These are phyloP conservation scores for Solanum piurae DNA, from an alignment of 257 asterid genomes.

Conservation along the genomic window DNA sequence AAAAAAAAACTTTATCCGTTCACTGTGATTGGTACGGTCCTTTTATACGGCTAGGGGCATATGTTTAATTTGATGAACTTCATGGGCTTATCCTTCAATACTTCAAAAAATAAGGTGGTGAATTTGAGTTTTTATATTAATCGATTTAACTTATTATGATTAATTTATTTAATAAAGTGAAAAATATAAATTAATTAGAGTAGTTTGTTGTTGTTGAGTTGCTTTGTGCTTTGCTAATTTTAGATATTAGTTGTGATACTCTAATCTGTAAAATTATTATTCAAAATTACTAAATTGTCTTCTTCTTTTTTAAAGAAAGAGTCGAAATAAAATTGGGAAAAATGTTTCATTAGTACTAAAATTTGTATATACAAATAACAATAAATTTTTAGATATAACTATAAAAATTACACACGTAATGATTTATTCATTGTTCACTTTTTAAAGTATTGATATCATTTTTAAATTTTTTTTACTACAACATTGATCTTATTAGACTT, in stretches of 20 bases:
- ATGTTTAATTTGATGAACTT: neutral
- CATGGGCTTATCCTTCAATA: neutral
- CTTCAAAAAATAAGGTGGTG: neutral
- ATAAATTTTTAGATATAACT: neutral
- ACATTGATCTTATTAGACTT: neutral
- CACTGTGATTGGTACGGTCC: neutral
- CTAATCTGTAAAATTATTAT: too few species aligned
- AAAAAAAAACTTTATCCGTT: neutral
- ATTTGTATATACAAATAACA: neutral
- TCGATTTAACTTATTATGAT: neutral
- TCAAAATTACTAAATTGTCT: too few species aligned
- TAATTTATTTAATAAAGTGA: neutral
- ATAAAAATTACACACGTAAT: neutral
- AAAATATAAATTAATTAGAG: neutral
- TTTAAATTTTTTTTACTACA: neutral
- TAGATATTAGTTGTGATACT: neutral
- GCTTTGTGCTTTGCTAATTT: neutral
- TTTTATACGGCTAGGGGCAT: neutral
- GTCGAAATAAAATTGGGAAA: too few species aligned
- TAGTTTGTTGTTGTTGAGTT: neutral
- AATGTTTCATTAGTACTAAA: too few species aligned
- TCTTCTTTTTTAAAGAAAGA: too few species aligned
- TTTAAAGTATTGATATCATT: neutral
- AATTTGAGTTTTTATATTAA: neutral
- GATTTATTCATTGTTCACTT: neutral